Evolutionary conservation across 345 rosid genomes (phyloP), one percentile per base, ranked within the genome.

Genomic region (Heritiera fomes): DNA sequence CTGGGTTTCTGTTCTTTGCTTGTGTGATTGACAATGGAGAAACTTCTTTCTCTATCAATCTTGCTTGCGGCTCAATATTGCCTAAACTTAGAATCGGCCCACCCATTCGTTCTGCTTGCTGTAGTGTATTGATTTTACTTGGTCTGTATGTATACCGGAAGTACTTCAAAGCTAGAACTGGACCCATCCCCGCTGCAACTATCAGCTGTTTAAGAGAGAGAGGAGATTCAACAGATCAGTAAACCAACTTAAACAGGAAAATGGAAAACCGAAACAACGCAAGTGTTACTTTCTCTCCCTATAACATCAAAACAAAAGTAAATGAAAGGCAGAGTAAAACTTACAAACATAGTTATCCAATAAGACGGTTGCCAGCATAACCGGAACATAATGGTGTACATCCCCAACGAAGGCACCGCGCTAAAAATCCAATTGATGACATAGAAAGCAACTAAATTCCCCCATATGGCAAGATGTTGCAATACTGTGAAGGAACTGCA

Each of bases 341-440:
- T 89, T 78, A 94, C 99, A 78, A 84, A 85, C 77, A 96, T 83
- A 50, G 99, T 91, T 74, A 87, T 87, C 98, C 98, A 97, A 78
- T 97, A 94, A 38, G 97, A 89, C 34, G 97, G 97, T 71, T 97
- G 94, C 34, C 84, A 47, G 74, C 97, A 93, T 82, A 97, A 81
- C n/a, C 98, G 90, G 84, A 94, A 94, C 98, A 97, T 97, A 47
- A 97, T 89, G 2, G 98, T 94, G 80, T 97, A 91, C 99, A 93
- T 91, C 80, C 94, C 99, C 0, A 95, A 86, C 46, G 97, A 82
- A 41, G 99, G 98, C 80, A 97, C 82, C 28, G 93, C 86, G 72
- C 99, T 91, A 80, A 96, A 89, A 80, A 91, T 87, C 89, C 87
- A 94, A 86, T 96, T 96, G 82, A 94, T 90, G 75, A 73, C 74